These are phyloP conservation scores for Chondrus crispus DNA, from an alignment of 23 red algal genomes.

Conservation along the genomic window DNA sequence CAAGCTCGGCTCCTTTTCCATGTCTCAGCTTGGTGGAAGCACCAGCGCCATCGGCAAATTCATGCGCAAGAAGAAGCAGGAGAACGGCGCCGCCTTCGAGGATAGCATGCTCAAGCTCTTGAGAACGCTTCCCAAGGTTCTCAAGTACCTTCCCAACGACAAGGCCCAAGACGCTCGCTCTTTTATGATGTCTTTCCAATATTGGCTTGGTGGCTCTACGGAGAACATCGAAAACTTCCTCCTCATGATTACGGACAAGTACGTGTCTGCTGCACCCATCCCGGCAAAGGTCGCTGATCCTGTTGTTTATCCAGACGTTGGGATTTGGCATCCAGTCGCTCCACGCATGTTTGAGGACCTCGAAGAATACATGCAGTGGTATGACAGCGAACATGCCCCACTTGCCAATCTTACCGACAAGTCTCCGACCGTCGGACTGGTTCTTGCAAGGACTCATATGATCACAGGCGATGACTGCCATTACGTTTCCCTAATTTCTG, in stretches of 20 bases:
- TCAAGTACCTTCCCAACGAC: conserved; percentile 99
- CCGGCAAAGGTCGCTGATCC: conserved; percentile 49
- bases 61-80: conserved; percentile 88
- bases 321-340: conserved; percentile 98
- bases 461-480: conserved; percentile 99
- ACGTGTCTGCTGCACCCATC: conserved; percentile 72
- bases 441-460: conserved; percentile 91
- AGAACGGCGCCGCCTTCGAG: conserved; percentile 89
- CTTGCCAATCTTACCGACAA: conserved; percentile 34
- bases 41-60: conserved; percentile 84
- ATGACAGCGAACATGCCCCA: conserved; percentile 82
- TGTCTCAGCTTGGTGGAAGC: conserved; percentile 82
- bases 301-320: conserved; percentile 94
- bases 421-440: conserved; percentile 83
- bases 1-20: conserved; percentile 95
- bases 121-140: conserved; percentile 96
- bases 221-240: conserved; percentile 99
- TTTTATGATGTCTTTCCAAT: conserved; percentile 98
- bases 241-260: conserved; percentile 95
- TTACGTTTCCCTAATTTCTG: conserved; percentile 93
- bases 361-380: conserved; percentile 89
- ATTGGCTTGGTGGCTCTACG: conserved; percentile 92
- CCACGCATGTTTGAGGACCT: conserved; percentile 94
- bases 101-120: conserved; percentile 94
- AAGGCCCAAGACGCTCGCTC: conserved; percentile 99